Evolutionary conservation across 352 stramenopile genomes (phyloP).

Genomic region (Thraustochytrium striatum): DNA sequence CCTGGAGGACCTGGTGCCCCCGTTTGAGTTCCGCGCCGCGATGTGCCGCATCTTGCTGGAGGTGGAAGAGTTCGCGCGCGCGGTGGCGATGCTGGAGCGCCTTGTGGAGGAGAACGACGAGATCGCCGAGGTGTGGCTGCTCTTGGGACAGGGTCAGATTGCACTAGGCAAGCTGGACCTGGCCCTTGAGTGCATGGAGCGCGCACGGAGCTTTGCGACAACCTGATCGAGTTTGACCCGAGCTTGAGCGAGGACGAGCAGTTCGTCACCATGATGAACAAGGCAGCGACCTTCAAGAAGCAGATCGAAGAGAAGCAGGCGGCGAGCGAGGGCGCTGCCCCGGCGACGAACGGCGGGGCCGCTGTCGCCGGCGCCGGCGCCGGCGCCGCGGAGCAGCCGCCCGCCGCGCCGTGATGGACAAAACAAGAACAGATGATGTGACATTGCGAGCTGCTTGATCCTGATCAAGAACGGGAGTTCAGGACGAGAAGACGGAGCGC

Average conservation of each 20-base stretch:
- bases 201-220: slow-evolving; percentile 44
- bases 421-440: too few species aligned
- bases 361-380: too few species aligned
- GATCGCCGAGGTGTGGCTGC: slow-evolving; percentile 79
- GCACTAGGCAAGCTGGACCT: slow-evolving; percentile 72
- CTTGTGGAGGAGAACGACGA: slow-evolving; percentile 82
- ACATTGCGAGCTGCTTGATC: too few species aligned
- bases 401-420: too few species aligned
- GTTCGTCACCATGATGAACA: slow-evolving; percentile 15
- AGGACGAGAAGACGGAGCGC: too few species aligned
- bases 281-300: too few species aligned
- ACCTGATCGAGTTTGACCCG: slow-evolving; percentile 3
- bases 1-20: slow-evolving; percentile 57
- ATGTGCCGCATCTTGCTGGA: slow-evolving; percentile 77
- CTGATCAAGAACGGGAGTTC: too few species aligned
- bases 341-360: too few species aligned
- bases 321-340: too few species aligned
- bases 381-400: too few species aligned
- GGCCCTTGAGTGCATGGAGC: slow-evolving; percentile 76
- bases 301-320: too few species aligned
- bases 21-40: slow-evolving; percentile 73
- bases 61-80: slow-evolving; percentile 72
- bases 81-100: slow-evolving; percentile 70
- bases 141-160: slow-evolving; percentile 76
- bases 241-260: slow-evolving; percentile 12